Percentiles rank a stretch among this genome's conserved stretches.
phyloP scores from a whole-genome alignment of 345 rosid species.

The Iberis pinnata region DNA sequence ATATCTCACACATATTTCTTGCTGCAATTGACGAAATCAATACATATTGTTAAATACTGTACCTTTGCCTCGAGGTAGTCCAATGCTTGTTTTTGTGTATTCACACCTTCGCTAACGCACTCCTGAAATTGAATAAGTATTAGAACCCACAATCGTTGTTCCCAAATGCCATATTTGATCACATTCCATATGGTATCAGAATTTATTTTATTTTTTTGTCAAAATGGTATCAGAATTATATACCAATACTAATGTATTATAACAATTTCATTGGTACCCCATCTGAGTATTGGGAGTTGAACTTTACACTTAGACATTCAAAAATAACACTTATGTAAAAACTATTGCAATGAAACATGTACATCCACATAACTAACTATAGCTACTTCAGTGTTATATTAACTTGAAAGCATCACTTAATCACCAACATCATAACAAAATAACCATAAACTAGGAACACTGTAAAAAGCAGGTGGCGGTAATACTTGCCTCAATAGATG shows the following conservation, averaged over 20 bases:
- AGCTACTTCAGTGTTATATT: conserved; percentile 2
- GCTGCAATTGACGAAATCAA: conserved; percentile 3
- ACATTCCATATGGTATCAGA: too few species aligned
- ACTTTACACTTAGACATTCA: background rate
- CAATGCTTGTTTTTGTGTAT: conserved; percentile 60
- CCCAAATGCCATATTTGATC: too few species aligned
- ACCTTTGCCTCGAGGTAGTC: conserved; percentile 76
- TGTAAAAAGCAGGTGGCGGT: background rate
- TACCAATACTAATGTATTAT: background rate
- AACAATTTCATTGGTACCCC: too few species aligned
- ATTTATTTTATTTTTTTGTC: background rate
- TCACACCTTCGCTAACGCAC: conserved; percentile 54
- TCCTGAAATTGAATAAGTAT: conserved; percentile 53
- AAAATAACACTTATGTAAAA: background rate
- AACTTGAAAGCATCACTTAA: conserved; percentile 14
- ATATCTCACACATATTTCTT: background rate
- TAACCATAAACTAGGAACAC: background rate
- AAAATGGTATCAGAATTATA: background rate
- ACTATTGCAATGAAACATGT: background rate
- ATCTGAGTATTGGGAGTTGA: too few species aligned
- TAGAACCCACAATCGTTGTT: too few species aligned
- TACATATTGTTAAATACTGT: conserved; percentile 14
- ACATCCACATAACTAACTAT: background rate
- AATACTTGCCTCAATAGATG: conserved; percentile 72
- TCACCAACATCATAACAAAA: background rate